These are phyloP conservation scores for Yamadazyma buinensis DNA, from an alignment of 1,139 yeast genomes.

Conservation along the genomic window DNA sequence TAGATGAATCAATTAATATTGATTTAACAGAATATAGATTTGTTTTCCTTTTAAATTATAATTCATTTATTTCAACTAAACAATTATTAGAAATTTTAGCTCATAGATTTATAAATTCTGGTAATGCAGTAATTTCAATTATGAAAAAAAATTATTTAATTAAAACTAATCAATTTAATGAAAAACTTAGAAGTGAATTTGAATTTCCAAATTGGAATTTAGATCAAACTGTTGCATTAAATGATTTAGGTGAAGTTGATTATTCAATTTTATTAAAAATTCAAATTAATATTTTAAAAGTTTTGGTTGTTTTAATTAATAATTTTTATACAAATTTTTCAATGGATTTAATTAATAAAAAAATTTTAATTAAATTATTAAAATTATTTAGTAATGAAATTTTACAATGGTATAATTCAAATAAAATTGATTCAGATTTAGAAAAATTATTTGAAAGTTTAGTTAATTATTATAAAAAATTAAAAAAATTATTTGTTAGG, in stretches of 20 bases:
- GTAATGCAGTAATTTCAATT: conserved; percentile 46
- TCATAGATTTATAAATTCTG: conserved; percentile 42
- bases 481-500: conserved; percentile 71
- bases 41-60: conserved; percentile 42
- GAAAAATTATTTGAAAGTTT: conserved; percentile 47
- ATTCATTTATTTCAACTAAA: conserved; percentile 39
- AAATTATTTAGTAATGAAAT: conserved; percentile 68
- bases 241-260: conserved; percentile 42
- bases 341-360: conserved; percentile 61
- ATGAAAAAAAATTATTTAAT: conserved; percentile 30
- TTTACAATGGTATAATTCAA: conserved; percentile 65
- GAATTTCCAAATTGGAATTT: conserved; percentile 55
- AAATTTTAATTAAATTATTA: conserved; percentile 60
- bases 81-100: conserved; percentile 43
- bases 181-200: conserved; percentile 7
- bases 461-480: conserved; percentile 58
- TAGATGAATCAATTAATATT: conserved; percentile 34
- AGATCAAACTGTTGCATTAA: conserved; percentile 33
- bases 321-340: conserved; percentile 76
- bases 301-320: conserved; percentile 65
- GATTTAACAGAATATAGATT: conserved; percentile 43
- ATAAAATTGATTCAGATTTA: conserved; percentile 37
- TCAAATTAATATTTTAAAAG: conserved; percentile 80
- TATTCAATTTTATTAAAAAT: conserved; percentile 63
- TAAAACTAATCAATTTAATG: conserved; percentile 9